phyloP scores from a whole-genome alignment of 2,329 filamentous ascomycete genomes.

The Xylariaceae sp. region DNA sequence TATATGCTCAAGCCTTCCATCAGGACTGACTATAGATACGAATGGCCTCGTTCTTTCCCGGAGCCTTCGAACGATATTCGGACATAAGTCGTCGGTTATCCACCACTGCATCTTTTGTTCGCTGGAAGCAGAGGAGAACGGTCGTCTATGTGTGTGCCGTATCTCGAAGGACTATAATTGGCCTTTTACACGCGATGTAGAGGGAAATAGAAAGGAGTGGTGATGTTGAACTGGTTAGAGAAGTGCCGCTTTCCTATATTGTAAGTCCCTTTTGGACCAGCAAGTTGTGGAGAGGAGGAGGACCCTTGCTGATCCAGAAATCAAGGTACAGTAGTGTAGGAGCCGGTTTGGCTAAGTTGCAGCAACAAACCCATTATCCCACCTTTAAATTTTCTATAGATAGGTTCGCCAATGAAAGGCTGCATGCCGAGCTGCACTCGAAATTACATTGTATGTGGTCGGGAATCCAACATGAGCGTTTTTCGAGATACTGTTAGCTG shows the following conservation, averaged over 20 bases:
- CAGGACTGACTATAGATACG: slow-evolving; percentile 20
- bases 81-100: slow-evolving; percentile 23
- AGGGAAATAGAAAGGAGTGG: neutral
- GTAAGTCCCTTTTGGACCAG: too few species aligned
- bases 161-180: neutral
- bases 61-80: slow-evolving; percentile 18
- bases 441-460: neutral
- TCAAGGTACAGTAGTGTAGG: too few species aligned
- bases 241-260: neutral
- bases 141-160: neutral
- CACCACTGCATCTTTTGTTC: slow-evolving; percentile 22
- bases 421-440: slow-evolving; percentile 1
- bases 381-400: too few species aligned
- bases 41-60: slow-evolving; percentile 22
- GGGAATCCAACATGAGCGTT: neutral
- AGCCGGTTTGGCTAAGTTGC: too few species aligned
- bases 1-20: slow-evolving; percentile 19
- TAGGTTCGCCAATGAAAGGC: neutral
- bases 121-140: neutral
- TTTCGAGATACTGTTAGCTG: neutral
- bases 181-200: neutral
- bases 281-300: too few species aligned
- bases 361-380: too few species aligned
- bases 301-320: too few species aligned
- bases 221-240: neutral